A percentile compares a stretch with the other conserved stretches of the same genome.
Evolutionary conservation across 2,329 filamentous ascomycete genomes (phyloP).

Genomic region (Chalaropsis thielavioides): DNA sequence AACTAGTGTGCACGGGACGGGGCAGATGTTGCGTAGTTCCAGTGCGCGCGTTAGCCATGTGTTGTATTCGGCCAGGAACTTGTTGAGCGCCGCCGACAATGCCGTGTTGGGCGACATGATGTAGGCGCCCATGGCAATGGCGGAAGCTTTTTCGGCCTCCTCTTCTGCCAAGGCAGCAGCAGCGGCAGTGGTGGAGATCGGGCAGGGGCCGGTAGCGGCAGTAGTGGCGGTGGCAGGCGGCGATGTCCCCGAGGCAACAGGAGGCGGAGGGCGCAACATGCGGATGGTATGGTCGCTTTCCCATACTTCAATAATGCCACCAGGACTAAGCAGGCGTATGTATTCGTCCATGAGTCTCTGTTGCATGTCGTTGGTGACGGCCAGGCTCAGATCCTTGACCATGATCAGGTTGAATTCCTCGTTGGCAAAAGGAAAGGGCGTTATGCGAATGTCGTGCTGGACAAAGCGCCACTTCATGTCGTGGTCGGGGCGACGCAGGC

Average conservation of each 20-base stretch:
- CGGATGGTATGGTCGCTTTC: constrained; percentile 75
- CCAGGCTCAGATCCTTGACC: constrained; percentile 67
- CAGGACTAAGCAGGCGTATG: constrained; percentile 59
- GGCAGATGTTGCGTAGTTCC: constrained; percentile 52
- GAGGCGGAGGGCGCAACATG: constrained; percentile 66
- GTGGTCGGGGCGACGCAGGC: constrained; percentile 39
- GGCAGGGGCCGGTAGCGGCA: constrained; percentile 22
- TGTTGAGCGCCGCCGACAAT: constrained; percentile 66
- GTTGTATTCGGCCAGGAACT: constrained; percentile 72
- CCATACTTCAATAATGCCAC: constrained; percentile 76
- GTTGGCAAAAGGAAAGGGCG: constrained; percentile 63
- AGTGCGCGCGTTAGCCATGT: constrained; percentile 65
- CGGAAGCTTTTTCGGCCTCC: constrained; percentile 46
- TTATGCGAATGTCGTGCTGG: constrained; percentile 65
- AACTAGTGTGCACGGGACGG: constrained; percentile 65
- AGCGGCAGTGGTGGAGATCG: neutral
- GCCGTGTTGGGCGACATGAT: constrained; percentile 70
- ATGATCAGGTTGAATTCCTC: constrained; percentile 79
- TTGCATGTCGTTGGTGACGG: constrained; percentile 44
- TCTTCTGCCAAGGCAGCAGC: constrained; percentile 21
- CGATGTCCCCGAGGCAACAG: constrained; percentile 28
- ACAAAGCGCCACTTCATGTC: constrained; percentile 82
- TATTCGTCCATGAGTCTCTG: constrained; percentile 52
- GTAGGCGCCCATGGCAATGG: constrained; percentile 62
- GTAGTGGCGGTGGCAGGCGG: constrained; percentile 23